These are phyloP conservation scores for Camellia lanceoleosa DNA, from an alignment of 148 eudicot genomes.

Conservation along the genomic window DNA sequence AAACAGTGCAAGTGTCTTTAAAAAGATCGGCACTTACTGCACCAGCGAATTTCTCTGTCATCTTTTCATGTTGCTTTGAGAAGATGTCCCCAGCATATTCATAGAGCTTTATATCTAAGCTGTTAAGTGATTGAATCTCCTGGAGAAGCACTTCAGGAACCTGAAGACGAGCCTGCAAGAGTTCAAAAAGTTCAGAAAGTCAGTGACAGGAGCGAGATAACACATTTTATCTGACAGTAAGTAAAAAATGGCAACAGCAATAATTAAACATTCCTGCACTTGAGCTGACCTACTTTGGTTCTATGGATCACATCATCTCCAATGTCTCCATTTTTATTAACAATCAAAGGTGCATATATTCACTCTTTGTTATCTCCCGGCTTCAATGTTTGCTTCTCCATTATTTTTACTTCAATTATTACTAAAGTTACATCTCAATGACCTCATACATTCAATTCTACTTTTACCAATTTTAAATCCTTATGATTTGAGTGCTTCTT, in stretches of 20 bases:
- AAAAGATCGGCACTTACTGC: conserved; percentile 30
- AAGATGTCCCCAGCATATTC: conserved; percentile 66
- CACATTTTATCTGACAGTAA: neutral
- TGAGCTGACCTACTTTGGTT: no score
- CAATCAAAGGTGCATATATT: no score
- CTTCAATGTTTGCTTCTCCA: no score
- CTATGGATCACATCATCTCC: no score
- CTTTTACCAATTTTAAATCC: no score
- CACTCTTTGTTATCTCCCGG: no score
- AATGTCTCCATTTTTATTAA: no score
- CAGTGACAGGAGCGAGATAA: neutral
- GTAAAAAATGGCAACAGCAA: neutral
- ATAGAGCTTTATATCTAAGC: conserved; percentile 82
- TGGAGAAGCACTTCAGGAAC: conserved; percentile 60
- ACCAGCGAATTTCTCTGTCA: conserved; percentile 40
- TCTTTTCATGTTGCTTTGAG: conserved; percentile 47
- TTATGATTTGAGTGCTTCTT: no score
- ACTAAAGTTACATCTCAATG: no score
- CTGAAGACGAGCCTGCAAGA: conserved; percentile 61
- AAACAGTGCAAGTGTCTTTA: neutral
- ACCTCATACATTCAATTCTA: no score
- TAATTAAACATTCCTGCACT: neutral
- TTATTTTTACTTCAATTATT: no score
- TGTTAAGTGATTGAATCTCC: conserved; percentile 65
- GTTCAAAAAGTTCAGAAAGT: conserved; percentile 4